Percentiles rank a stretch among this genome's conserved stretches.
phyloP scores from a whole-genome alignment of 2,329 filamentous ascomycete genomes.

The Claviceps capensis region DNA sequence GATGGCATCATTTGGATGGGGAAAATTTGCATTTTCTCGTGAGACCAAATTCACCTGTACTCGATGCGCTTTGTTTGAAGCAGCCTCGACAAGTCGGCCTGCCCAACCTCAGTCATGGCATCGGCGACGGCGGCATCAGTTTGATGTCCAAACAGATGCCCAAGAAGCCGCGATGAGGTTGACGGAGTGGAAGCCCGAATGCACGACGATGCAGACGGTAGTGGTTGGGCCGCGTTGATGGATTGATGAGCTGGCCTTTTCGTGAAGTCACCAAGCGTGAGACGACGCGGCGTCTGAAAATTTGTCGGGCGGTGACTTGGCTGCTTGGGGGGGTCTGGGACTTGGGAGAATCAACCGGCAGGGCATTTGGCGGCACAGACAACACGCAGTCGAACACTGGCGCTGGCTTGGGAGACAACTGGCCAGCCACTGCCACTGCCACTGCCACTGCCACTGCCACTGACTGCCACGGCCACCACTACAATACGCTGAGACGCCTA shows the following conservation, averaged over 20 bases:
- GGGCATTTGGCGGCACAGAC: too few relatives aligned
- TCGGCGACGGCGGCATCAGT: conserved; percentile 56
- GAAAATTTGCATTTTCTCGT: conserved; percentile 34
- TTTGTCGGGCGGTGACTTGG: conserved; percentile 15
- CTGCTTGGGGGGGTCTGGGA: neutral
- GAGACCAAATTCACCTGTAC: conserved; percentile 38
- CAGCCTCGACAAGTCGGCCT: conserved; percentile 51
- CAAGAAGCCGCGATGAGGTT: conserved; percentile 11
- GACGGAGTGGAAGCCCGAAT: conserved; percentile 16
- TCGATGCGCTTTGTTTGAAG: conserved; percentile 51
- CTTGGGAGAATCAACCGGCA: neutral
- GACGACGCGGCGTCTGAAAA: conserved; percentile 18
- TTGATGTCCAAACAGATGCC: conserved; percentile 47
- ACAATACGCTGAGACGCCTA: too few relatives aligned
- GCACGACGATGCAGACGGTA: conserved; percentile 18
- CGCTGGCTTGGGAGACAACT: too few relatives aligned
- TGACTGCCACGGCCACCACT: too few relatives aligned
- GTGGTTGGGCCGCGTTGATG: conserved; percentile 18
- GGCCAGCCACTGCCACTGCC: too few relatives aligned
- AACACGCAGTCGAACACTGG: too few relatives aligned
- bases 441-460: too few relatives aligned
- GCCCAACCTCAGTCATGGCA: conserved; percentile 60
- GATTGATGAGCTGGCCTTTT: conserved; percentile 13
- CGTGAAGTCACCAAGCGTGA: conserved; percentile 15
- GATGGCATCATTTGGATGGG: conserved; percentile 32